Evolutionary conservation across 75 land plant species (phyloP).

Genomic region (Selaginella moellendorffii): DNA sequence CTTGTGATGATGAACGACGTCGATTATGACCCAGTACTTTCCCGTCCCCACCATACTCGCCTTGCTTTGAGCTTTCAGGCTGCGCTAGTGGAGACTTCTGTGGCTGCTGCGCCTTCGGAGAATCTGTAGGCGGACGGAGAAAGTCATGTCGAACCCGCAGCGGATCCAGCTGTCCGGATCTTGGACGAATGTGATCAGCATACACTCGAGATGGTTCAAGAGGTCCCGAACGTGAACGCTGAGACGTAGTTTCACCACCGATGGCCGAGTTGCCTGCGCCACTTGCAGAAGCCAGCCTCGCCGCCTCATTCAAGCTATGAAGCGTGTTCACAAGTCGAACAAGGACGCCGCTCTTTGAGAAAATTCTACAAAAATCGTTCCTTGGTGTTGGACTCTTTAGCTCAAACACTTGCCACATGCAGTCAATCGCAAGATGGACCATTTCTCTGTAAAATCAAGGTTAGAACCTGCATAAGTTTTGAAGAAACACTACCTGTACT

Average conservation of each 20-base stretch:
- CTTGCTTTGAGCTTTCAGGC: neutral
- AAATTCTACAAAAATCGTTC: conserved; percentile 89
- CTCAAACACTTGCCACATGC: conserved; percentile 98
- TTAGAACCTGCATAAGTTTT: neutral
- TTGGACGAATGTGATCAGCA: conserved; percentile 26
- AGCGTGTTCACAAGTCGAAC: conserved; percentile 82
- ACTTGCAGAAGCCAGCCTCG: conserved; percentile 52
- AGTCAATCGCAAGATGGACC: conserved; percentile 96
- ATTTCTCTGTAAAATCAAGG: conserved; percentile 30
- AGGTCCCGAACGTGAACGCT: conserved; percentile 61
- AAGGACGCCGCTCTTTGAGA: conserved; percentile 90
- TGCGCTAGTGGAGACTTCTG: too few species aligned
- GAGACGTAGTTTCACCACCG: conserved; percentile 20
- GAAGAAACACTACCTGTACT: conserved; percentile 49
- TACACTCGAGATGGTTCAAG: conserved; percentile 33
- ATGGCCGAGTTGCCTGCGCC: conserved; percentile 25
- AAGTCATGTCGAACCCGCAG: conserved; percentile 23
- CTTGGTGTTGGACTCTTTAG: conserved; percentile 66
- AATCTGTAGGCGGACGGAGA: neutral
- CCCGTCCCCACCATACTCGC: too few species aligned
- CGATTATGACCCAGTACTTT: neutral
- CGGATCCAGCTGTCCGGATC: conserved; percentile 44
- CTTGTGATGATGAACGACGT: neutral
- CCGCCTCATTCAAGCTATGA: conserved; percentile 91
- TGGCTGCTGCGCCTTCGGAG: too few species aligned